phyloP scores from a whole-genome alignment of 495 filamentous ascomycete genomes.

The Extremus antarcticus region DNA sequence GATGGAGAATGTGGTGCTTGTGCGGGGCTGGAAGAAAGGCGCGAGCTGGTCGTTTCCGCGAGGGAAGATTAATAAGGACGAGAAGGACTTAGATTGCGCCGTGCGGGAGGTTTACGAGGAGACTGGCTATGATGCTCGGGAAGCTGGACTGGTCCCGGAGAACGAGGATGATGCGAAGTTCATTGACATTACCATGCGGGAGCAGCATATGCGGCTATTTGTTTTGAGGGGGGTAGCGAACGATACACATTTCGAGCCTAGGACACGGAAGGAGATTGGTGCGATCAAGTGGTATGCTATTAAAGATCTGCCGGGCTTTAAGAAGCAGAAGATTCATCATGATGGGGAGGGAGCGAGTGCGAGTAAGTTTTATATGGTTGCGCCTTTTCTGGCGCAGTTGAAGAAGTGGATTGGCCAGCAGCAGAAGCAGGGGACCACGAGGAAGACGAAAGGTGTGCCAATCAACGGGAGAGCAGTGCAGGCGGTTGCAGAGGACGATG shows the following conservation, averaged over 20 bases:
- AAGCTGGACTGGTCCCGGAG: constrained; percentile 57
- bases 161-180: constrained; percentile 58
- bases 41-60: constrained; percentile 93
- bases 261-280: constrained; percentile 93
- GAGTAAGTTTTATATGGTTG: constrained; percentile 96
- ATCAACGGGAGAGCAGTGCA: not conserved
- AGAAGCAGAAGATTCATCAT: constrained; percentile 45
- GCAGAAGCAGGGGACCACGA: constrained; percentile 42
- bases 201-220: constrained; percentile 85
- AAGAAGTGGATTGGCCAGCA: constrained; percentile 86
- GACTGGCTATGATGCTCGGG: constrained; percentile 74
- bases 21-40: constrained; percentile 95
- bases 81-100: constrained; percentile 84
- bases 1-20: constrained; percentile 85
- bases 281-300: constrained; percentile 88
- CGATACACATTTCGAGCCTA: constrained; percentile 76
- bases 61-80: constrained; percentile 95
- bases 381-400: constrained; percentile 73
- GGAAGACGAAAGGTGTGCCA: not conserved
- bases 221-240: constrained; percentile 78
- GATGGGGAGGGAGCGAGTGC: constrained; percentile 49
- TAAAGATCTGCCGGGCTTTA: constrained; percentile 73
- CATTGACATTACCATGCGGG: constrained; percentile 78
- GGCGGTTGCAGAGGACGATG: not conserved
- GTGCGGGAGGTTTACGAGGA: constrained; percentile 92